Evolutionary conservation across 306 rosid genomes (phyloP).

Genomic region (Dryas drummondii): DNA sequence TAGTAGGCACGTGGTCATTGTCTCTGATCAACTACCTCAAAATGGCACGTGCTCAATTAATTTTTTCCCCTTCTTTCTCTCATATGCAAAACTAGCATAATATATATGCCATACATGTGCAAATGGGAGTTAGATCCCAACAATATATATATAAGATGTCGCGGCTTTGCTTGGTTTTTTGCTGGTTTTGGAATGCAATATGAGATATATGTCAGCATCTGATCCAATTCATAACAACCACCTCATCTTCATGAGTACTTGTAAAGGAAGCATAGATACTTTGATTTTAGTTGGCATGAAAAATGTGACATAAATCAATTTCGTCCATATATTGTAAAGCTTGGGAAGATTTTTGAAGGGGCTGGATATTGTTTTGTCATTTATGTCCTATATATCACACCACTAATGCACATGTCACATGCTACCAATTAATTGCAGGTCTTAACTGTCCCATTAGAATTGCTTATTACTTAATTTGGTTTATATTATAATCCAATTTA

Average conservation of each 20-base stretch:
- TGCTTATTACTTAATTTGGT: too few relatives aligned
- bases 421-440: too few relatives aligned
- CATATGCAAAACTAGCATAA: not conserved
- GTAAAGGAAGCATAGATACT: too few relatives aligned
- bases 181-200: not conserved
- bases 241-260: not conserved
- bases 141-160: not conserved
- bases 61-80: not conserved
- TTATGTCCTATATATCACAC: too few relatives aligned
- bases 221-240: not conserved
- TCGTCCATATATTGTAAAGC: too few relatives aligned
- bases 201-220: not conserved
- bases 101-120: not conserved
- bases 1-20: not conserved
- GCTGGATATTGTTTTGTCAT: too few relatives aligned
- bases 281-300: too few relatives aligned
- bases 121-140: not conserved
- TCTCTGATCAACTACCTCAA: not conserved
- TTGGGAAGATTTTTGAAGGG: too few relatives aligned
- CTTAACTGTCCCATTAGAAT: too few relatives aligned
- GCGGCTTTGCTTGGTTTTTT: not conserved
- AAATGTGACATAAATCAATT: too few relatives aligned
- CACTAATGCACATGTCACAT: too few relatives aligned
- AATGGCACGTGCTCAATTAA: not conserved
- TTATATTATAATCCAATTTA: too few relatives aligned